Percentiles rank a stretch among this genome's conserved stretches.
Conservation (phyloP, 2,329 filamentous ascomycete genomes). For the Colletotrichum shisoi region DNA sequence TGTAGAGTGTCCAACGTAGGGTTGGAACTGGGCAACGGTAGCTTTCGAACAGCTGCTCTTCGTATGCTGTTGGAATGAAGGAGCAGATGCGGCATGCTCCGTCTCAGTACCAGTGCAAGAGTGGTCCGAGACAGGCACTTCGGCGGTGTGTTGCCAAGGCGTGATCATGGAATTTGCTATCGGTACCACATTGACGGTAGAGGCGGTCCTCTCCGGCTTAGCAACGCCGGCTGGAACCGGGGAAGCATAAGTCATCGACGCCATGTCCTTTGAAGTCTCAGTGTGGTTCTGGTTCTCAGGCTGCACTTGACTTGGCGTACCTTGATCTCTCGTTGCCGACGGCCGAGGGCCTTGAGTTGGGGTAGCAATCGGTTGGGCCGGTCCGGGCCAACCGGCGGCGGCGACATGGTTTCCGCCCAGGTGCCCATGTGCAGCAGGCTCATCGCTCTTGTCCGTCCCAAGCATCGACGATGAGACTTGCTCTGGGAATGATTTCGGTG, state of each 20-base stretch:
- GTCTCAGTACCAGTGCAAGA: background rate
- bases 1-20: background rate
- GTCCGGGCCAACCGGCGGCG: background rate
- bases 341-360: conserved; percentile 17
- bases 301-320: conserved; percentile 26
- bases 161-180: background rate
- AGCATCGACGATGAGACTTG: conserved; percentile 20
- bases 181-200: background rate
- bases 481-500: conserved; percentile 46
- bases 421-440: background rate
- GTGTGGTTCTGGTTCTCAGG: conserved; percentile 20
- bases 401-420: background rate
- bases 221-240: conserved; percentile 10
- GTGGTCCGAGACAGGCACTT: background rate
- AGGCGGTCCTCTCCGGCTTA: background rate
- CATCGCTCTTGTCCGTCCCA: conserved; percentile 2
- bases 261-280: conserved; percentile 33
- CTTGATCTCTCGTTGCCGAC: conserved; percentile 22
- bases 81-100: background rate
- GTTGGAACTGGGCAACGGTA: background rate
- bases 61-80: background rate
- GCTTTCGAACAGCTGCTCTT: background rate
- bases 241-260: background rate
- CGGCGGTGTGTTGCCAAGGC: background rate
- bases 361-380: background rate